Conservation (phyloP, 2,329 filamentous ascomycete species). For the Cladosporium sp. region DNA sequence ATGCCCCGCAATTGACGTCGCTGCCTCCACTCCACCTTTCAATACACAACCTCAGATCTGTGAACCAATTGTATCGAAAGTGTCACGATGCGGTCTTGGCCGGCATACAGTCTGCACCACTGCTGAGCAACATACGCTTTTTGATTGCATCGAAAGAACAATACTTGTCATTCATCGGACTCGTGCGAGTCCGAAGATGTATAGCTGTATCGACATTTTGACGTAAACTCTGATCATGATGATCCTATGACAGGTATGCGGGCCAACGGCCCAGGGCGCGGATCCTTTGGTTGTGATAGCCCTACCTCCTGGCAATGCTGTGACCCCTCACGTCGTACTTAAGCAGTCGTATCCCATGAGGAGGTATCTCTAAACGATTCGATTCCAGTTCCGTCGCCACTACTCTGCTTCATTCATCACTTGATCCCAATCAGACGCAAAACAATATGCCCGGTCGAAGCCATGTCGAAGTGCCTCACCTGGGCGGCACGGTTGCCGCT, state of each 20-base stretch:
- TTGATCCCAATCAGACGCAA: not conserved
- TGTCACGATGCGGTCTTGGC: not conserved
- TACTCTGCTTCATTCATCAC: not conserved
- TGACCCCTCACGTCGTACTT: not conserved
- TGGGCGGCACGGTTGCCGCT: constrained; percentile 51
- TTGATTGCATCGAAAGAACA: not conserved
- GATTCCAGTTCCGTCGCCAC: not conserved
- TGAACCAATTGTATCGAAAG: not conserved
- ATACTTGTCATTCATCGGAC: not conserved
- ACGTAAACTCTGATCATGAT: not conserved
- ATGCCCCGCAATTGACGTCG: constrained; percentile 6
- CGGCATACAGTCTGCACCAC: not conserved
- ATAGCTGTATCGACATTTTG: not conserved
- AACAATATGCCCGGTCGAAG: constrained; percentile 38
- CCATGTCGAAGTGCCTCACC: constrained; percentile 49
- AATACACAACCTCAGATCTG: not conserved
- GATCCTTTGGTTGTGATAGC: not conserved
- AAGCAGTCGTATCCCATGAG: not conserved
- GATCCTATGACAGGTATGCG: not conserved
- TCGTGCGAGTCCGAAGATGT: not conserved
- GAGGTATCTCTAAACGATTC: not conserved
- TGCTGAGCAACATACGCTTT: not conserved
- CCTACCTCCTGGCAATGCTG: not conserved
- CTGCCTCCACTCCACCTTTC: not conserved
- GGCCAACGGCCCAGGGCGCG: not conserved